Evolutionary conservation across 228 moss, liverwort and hornwort genomes (phyloP), one percentile per base, ranked within the genome.

Genomic region (Sphagnum fallax): DNA sequence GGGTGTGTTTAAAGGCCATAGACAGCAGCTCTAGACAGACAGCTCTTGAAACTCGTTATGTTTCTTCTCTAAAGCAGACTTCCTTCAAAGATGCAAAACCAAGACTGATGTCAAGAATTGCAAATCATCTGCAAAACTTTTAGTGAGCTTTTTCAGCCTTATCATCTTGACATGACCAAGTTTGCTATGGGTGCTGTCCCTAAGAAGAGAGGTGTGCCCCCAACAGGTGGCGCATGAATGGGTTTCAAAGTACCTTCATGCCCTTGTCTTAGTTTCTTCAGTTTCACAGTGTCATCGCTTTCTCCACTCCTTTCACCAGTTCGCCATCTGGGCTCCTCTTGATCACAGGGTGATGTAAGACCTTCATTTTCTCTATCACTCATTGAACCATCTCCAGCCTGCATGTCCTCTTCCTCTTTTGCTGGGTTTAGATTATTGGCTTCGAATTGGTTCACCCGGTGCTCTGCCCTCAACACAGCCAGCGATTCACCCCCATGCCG

Each of bases 261-360:
- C 48, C 64, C 64, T 65, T 65, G 64, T 48, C 64, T 32, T 49
- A 65, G 49, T 49, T 65, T 65, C 49, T 65, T 65, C 64, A 65
- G 48, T 48, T 65, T 65, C 4, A 13, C 4, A 9, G 64, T 50
- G 8, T 65, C 64, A 13, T 65, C 64, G 4, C 50, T 65, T 49
- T 65, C 64, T 48, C 64, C 64, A 65, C 47, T 65, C 48, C 64
- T 32, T 9, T 65, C 64, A 6, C 64, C 64, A 47, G 64, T 47
- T 47, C 47, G 64, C 64, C 64, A 65, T 49, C 64, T 65, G 4
- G 64, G 64, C 64, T 65, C 64, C 64, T 65, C 64, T 50, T 8
- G 12, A 6, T 65, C 64, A 8, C 49, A 6, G 9, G 8, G 63
- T 8, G 63, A 48, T 48, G 10, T 13, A 16, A 16, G 16, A 16